These are phyloP conservation scores for Lentinus brumalis DNA, from an alignment of 768 basidiomycete species.

Conservation along the genomic window DNA sequence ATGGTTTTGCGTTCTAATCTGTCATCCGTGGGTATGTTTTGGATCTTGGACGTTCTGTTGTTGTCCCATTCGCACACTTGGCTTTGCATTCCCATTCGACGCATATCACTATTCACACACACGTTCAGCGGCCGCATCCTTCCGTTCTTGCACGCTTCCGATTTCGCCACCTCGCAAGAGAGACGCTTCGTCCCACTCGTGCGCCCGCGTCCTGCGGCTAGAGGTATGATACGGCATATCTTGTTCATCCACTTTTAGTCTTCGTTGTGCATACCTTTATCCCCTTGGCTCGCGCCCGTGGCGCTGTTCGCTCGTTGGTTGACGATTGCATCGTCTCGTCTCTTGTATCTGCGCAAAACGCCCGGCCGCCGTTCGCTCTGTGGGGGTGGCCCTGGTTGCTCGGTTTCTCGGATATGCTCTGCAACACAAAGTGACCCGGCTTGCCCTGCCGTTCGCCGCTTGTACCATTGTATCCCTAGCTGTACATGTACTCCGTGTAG, in stretches of 20 bases:
- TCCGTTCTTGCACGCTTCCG: not conserved
- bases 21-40: not conserved
- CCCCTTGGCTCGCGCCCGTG: not conserved
- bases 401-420: not conserved
- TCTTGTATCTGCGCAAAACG: not conserved
- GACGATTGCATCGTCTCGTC: constrained; percentile 15
- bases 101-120: too few species aligned
- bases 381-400: not conserved
- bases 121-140: too few species aligned
- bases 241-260: not conserved
- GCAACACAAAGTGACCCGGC: constrained; percentile 2
- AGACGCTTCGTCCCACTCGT: not conserved
- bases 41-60: not conserved
- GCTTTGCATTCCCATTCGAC: not conserved
- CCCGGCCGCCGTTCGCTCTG: not conserved
- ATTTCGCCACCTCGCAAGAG: too few species aligned
- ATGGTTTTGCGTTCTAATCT: not conserved
- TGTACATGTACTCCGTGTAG: constrained; percentile 17
- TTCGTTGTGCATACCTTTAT: not conserved
- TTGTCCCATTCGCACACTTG: too few species aligned
- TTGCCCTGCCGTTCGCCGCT: not conserved
- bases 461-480: constrained; percentile 19
- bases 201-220: not conserved
- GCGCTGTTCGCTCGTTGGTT: constrained; percentile 18
- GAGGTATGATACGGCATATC: not conserved